Conservation (phyloP, 805 yeast genomes). For the Yarrowia porcina region DNA sequence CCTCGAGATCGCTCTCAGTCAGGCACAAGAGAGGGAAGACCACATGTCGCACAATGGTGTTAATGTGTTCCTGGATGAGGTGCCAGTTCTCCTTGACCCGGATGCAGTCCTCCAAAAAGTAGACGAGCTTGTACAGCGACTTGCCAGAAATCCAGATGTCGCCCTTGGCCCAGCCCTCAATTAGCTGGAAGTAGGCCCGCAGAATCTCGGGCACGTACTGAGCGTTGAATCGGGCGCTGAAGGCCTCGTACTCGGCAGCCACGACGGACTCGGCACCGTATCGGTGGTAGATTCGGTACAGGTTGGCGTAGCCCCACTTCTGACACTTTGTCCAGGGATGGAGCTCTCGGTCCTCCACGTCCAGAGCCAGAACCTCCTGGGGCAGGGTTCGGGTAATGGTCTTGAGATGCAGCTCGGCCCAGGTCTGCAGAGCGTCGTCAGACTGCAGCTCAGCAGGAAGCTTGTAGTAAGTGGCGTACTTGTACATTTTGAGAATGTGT, state of each 20-base stretch:
- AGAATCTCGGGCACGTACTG: constrained; percentile 73
- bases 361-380: constrained; percentile 47
- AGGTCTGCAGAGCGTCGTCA: constrained; percentile 50
- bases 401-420: constrained; percentile 76
- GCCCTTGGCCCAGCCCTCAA: constrained; percentile 69
- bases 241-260: constrained; percentile 52
- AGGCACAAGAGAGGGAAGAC: constrained; percentile 67
- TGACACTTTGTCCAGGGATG: constrained; percentile 70
- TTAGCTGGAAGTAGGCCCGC: constrained; percentile 57
- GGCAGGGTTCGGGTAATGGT: constrained; percentile 64
- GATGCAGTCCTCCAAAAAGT: constrained; percentile 61
- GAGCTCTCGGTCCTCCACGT: constrained; percentile 49
- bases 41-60: constrained; percentile 63
- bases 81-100: constrained; percentile 62
- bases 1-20: constrained; percentile 47
- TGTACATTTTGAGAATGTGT: constrained; percentile 69
- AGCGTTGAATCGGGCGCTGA: constrained; percentile 51
- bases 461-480: constrained; percentile 63
- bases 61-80: constrained; percentile 60
- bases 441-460: constrained; percentile 64
- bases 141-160: constrained; percentile 67
- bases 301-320: constrained; percentile 81
- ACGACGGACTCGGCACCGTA: constrained; percentile 31
- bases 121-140: constrained; percentile 60
- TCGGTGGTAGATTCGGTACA: constrained; percentile 47